Conservation (phyloP, 345 rosid species). For the Melaleuca alternifolia region DNA sequence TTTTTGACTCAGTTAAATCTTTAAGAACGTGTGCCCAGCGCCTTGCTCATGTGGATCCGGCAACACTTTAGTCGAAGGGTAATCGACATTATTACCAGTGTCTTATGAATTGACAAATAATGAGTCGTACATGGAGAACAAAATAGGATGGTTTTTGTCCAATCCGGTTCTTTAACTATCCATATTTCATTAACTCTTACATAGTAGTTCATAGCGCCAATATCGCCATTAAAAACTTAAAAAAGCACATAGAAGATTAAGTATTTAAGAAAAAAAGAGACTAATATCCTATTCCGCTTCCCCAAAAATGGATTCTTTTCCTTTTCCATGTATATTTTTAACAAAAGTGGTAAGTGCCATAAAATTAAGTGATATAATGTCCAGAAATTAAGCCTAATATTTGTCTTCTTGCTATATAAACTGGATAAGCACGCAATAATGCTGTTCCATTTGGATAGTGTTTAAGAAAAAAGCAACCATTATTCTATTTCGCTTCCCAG, state of each 20-base stretch:
- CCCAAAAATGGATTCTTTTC: no score
- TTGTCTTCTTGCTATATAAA: neutral
- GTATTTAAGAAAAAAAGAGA: neutral
- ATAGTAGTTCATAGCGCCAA: neutral
- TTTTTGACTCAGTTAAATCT: no score
- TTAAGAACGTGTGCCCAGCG: no score
- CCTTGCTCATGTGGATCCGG: no score
- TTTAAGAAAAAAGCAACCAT: no score
- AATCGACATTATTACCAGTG: neutral
- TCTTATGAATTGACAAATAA: neutral
- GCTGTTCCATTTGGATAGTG: neutral
- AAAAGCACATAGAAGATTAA: neutral
- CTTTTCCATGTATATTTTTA: no score
- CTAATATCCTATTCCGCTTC: no score
- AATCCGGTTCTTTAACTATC: neutral
- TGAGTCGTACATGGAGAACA: neutral
- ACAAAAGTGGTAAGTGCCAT: no score
- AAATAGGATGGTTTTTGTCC: neutral
- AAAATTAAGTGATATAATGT: neutral
- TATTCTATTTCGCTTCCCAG: neutral
- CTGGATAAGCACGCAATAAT: neutral
- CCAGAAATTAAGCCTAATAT: neutral
- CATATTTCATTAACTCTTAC: neutral
- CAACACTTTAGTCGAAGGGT: neutral
- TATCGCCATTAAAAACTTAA: neutral